phyloP scores from a whole-genome alignment of 805 yeast genomes.

The Nakazawaea ambrosiae region DNA sequence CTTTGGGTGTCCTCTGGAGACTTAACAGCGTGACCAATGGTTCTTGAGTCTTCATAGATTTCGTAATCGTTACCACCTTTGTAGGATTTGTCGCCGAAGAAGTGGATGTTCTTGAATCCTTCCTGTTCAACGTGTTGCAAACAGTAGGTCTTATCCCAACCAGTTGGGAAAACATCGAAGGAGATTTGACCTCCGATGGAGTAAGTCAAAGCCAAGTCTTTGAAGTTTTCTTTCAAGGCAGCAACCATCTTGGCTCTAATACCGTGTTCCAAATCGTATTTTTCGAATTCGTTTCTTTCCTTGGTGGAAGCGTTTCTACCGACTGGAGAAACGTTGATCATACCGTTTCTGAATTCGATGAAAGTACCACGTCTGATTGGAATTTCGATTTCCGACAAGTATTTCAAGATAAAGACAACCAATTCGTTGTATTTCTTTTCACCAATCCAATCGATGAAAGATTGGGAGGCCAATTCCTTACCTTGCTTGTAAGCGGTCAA shows the following conservation, averaged over 20 bases:
- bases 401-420: slow-evolving; percentile 76
- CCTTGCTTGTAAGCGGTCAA: slow-evolving; percentile 95
- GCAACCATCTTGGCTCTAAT: slow-evolving; percentile 79
- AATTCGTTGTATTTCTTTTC: slow-evolving; percentile 88
- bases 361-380: slow-evolving; percentile 99
- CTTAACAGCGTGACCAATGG: slow-evolving; percentile 91
- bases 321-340: slow-evolving; percentile 96
- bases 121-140: slow-evolving; percentile 85
- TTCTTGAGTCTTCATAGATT: slow-evolving; percentile 86
- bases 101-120: slow-evolving; percentile 83
- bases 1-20: slow-evolving; percentile 84
- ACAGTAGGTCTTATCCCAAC: slow-evolving; percentile 99
- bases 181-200: slow-evolving; percentile 99
- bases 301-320: slow-evolving; percentile 96
- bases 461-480: slow-evolving; percentile 81
- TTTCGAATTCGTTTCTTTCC: slow-evolving; percentile 91
- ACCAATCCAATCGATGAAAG: slow-evolving; percentile 94
- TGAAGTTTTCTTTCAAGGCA: slow-evolving; percentile 77
- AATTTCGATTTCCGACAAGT: slow-evolving; percentile 78
- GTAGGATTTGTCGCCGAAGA: slow-evolving; percentile 97
- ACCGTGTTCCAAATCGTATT: slow-evolving; percentile 70
- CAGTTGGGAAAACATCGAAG: slow-evolving; percentile 99
- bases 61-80: slow-evolving; percentile 98
- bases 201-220: slow-evolving; percentile 82
- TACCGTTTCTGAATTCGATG: slow-evolving; percentile 98